A percentile compares a stretch with the other conserved stretches of the same genome.
Evolutionary conservation across 1,139 yeast genomes (phyloP).

Genomic region (Nematodospora anomalae): DNA sequence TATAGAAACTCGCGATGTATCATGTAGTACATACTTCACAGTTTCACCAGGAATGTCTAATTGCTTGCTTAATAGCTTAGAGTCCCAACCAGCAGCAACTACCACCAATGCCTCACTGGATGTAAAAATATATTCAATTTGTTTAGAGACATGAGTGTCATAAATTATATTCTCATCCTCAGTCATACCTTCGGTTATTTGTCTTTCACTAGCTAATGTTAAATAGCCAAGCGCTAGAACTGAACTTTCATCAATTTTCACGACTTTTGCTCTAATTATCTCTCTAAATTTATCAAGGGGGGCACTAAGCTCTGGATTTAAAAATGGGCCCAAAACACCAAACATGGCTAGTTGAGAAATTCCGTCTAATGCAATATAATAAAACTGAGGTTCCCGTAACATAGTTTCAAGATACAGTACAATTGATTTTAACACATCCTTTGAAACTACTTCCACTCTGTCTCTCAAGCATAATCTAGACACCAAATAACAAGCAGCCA

Average conservation of each 20-base stretch:
- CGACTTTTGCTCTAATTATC: conserved; percentile 37
- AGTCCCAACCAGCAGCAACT: conserved; percentile 74
- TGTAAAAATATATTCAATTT: conserved; percentile 70
- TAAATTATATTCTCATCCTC: conserved; percentile 36
- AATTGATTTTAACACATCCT: conserved; percentile 5
- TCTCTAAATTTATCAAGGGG: conserved; percentile 29
- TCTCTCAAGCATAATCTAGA: conserved; percentile 51
- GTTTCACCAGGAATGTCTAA: conserved; percentile 49
- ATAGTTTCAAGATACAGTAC: conserved; percentile 16
- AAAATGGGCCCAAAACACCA: conserved; percentile 51
- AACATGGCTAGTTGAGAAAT: conserved; percentile 58
- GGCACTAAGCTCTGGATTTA: conserved; percentile 12
- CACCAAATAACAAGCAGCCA: conserved; percentile 47
- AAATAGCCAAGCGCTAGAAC: conserved; percentile 57
- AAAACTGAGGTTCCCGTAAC: conserved; percentile 21
- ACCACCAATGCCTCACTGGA: conserved; percentile 84
- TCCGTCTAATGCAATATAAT: conserved; percentile 42
- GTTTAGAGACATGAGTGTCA: conserved; percentile 65
- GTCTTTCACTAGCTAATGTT: conserved; percentile 30
- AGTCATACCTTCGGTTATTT: conserved; percentile 9
- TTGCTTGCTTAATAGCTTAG: conserved; percentile 52
- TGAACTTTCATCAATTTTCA: conserved; percentile 62
- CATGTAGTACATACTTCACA: conserved; percentile 19
- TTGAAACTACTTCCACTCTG: conserved; percentile 26
- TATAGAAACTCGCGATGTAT: conserved; percentile 26